These are phyloP conservation scores for Fusarium incarnatum DNA, from an alignment of 2,329 filamentous ascomycete genomes.

Conservation along the genomic window DNA sequence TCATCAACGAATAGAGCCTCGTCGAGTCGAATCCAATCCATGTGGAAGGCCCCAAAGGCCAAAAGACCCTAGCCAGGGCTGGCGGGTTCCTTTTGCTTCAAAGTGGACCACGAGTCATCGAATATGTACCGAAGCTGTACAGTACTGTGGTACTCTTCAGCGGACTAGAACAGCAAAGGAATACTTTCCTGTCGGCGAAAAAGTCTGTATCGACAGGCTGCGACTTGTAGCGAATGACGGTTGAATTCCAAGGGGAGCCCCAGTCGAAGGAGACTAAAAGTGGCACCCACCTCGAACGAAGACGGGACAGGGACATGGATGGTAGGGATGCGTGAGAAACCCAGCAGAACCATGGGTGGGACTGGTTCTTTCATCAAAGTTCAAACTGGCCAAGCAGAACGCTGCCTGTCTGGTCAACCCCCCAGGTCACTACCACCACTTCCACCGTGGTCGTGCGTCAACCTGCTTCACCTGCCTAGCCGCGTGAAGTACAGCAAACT, in stretches of 20 bases:
- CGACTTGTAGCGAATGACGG: conserved; percentile 32
- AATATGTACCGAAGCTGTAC: not conserved
- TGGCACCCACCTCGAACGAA: conserved; percentile 21
- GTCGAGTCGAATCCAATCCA: conserved; percentile 12
- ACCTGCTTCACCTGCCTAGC: conserved; percentile 17
- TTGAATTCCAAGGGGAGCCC: conserved; percentile 11
- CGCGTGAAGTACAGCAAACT: conserved; percentile 3
- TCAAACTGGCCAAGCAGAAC: conserved; percentile 27
- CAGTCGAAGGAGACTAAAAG: conserved; percentile 15
- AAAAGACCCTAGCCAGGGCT: conserved; percentile 1
- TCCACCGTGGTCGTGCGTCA: conserved; percentile 37
- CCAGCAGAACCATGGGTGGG: conserved; percentile 33
- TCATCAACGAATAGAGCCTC: conserved; percentile 24
- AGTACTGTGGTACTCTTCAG: not conserved
- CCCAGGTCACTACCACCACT: conserved; percentile 35
- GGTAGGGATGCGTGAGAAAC: conserved; percentile 33
- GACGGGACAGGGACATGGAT: conserved; percentile 23
- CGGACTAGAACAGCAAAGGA: not conserved
- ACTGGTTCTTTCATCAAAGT: conserved; percentile 16
- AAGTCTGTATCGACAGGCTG: conserved; percentile 11
- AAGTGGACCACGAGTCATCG: not conserved
- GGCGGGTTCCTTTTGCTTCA: conserved; percentile 7
- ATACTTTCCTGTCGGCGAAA: conserved; percentile 16
- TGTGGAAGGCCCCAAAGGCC: conserved; percentile 2
- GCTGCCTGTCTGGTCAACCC: conserved; percentile 13